Percentiles rank a stretch among this genome's conserved stretches.
Conservation (phyloP, 2,329 filamentous ascomycete genomes). For the Allantophomopsis cytisporea region DNA sequence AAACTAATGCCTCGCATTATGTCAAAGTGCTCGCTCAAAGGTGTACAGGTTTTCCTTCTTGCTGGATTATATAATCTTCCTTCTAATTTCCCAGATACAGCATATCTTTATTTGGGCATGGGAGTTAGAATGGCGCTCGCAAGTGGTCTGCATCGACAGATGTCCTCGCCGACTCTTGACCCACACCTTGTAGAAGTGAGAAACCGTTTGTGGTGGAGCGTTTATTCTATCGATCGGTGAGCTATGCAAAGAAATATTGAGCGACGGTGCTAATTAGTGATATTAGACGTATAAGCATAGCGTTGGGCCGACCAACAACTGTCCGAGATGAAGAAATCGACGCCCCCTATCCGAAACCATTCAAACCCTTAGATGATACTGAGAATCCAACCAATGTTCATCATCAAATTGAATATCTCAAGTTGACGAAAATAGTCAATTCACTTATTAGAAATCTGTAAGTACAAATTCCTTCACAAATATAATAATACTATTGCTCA, state of each 20-base stretch:
- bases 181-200: neutral
- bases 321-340: conserved; percentile 1
- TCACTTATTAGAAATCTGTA: too few species aligned
- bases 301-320: neutral
- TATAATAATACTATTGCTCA: too few species aligned
- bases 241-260: neutral
- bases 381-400: too few species aligned
- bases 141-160: neutral
- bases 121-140: neutral
- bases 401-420: too few species aligned
- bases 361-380: neutral
- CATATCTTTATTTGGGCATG: conserved; percentile 1
- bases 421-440: too few species aligned
- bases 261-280: neutral
- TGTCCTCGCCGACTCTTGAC: neutral
- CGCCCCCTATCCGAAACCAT: neutral
- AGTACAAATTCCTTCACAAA: too few species aligned
- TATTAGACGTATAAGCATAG: neutral
- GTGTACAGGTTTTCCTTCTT: too few species aligned
- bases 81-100: neutral
- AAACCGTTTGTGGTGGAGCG: neutral
- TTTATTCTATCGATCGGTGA: neutral
- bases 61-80: neutral
- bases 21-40: too few species aligned
- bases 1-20: too few species aligned